Conservation (phyloP, 306 rosid genomes). For the Purshia tridentata region DNA sequence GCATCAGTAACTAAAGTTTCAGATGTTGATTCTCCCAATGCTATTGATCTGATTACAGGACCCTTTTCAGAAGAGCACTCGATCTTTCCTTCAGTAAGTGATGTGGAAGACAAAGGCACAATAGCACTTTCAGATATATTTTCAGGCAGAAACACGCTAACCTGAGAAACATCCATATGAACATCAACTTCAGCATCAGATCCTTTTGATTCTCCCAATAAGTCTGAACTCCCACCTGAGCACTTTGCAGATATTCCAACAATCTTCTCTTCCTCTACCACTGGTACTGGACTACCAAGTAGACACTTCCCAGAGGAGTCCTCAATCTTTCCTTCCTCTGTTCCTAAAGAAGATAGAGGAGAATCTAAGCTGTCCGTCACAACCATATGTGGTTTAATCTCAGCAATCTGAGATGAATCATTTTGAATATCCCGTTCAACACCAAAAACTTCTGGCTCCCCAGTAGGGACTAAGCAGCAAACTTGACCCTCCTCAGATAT, state of each 20-base stretch:
- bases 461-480: neutral
- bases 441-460: neutral
- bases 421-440: neutral
- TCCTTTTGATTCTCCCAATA: constrained; percentile 1
- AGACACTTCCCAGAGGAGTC: constrained; percentile 1
- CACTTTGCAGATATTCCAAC: neutral
- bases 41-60: constrained; percentile 21
- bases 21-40: constrained; percentile 19
- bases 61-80: constrained; percentile 13
- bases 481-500: constrained; percentile 1
- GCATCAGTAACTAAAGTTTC: constrained; percentile 13
- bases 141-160: constrained; percentile 1
- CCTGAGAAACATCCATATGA: constrained; percentile 14
- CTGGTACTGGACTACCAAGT: neutral
- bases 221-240: neutral
- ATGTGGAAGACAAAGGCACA: constrained; percentile 8
- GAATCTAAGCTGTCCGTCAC: constrained; percentile 5
- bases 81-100: constrained; percentile 9
- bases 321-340: constrained; percentile 13
- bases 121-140: neutral
- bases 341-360: constrained; percentile 20
- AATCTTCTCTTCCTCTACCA: constrained; percentile 1
- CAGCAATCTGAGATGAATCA: neutral
- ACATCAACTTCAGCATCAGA: neutral
- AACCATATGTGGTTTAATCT: neutral